Evolutionary conservation across 345 rosid species (phyloP).

Genomic region (Eutrema yunnanense): DNA sequence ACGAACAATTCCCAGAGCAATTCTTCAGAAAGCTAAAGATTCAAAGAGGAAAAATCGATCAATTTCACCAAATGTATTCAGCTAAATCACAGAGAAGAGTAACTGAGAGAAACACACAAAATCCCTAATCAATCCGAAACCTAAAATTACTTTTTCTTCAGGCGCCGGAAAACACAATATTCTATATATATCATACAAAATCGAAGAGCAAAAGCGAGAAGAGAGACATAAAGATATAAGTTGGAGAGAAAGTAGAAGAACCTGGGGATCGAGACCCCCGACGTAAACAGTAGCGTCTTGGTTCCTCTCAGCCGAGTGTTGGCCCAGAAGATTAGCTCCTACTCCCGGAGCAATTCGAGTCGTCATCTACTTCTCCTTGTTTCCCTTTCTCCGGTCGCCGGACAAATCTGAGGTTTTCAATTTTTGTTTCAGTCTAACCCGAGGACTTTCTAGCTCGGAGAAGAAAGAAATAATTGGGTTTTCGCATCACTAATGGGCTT

Average conservation of each 20-base stretch:
- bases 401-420: conserved; percentile 3
- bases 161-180: no score
- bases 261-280: conserved; percentile 85
- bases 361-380: conserved; percentile 45
- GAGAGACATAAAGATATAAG: background rate
- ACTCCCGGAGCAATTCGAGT: conserved; percentile 97
- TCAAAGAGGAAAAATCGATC: background rate
- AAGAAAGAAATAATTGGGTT: no score
- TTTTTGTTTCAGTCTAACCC: background rate
- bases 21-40: conserved; percentile 65
- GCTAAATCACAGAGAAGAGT: background rate
- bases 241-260: conserved; percentile 1
- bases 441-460: no score
- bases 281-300: conserved; percentile 99
- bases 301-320: conserved; percentile 94
- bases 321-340: conserved; percentile 95
- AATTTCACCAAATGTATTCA: background rate
- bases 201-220: background rate
- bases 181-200: background rate
- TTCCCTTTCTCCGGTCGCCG: conserved; percentile 12
- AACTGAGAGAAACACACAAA: background rate
- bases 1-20: conserved; percentile 95
- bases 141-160: background rate
- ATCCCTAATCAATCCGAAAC: conserved; percentile 6
- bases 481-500: background rate